Conservation (phyloP, 176 grass and related monocot species). For the Lolium perenne region DNA sequence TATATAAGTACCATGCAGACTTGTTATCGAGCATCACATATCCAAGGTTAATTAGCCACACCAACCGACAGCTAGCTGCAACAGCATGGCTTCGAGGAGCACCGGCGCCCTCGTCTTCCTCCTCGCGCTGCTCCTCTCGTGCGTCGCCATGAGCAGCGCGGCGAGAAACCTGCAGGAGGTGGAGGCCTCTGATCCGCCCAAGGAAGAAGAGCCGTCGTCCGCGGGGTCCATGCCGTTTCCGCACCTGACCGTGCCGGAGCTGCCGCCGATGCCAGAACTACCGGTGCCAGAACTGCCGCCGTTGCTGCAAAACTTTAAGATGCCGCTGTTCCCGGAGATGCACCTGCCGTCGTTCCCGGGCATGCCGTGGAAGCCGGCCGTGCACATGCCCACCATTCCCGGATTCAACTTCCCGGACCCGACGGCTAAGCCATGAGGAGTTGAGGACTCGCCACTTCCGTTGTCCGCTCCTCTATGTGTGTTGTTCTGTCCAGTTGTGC, state of each 20-base stretch:
- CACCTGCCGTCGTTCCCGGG: conserved; percentile 34
- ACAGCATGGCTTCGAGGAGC: background rate
- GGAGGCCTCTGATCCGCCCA: background rate
- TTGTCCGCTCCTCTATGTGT: background rate
- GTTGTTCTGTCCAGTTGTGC: background rate
- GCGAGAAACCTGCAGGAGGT: conserved; percentile 15
- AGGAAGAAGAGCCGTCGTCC: background rate
- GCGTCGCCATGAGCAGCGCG: conserved; percentile 1
- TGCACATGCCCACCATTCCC: background rate
- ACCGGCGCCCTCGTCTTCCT: background rate
- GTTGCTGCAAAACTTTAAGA: conserved; percentile 1
- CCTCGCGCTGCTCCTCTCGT: background rate
- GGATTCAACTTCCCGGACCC: conserved; percentile 33
- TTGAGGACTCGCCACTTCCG: conserved; percentile 1
- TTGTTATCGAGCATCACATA: background rate
- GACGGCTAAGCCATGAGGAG: conserved; percentile 32
- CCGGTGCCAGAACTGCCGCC: conserved; percentile 26
- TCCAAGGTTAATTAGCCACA: too few species aligned
- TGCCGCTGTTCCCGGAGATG: conserved; percentile 13
- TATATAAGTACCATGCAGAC: background rate
- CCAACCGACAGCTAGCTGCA: background rate
- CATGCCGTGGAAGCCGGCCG: conserved; percentile 9
- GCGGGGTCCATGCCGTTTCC: background rate
- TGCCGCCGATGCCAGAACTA: background rate
- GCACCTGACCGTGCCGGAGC: conserved; percentile 10